A percentile compares a stretch with the other conserved stretches of the same genome.
phyloP scores from a whole-genome alignment of 208 protist species.

The Trypanosoma congolense region DNA sequence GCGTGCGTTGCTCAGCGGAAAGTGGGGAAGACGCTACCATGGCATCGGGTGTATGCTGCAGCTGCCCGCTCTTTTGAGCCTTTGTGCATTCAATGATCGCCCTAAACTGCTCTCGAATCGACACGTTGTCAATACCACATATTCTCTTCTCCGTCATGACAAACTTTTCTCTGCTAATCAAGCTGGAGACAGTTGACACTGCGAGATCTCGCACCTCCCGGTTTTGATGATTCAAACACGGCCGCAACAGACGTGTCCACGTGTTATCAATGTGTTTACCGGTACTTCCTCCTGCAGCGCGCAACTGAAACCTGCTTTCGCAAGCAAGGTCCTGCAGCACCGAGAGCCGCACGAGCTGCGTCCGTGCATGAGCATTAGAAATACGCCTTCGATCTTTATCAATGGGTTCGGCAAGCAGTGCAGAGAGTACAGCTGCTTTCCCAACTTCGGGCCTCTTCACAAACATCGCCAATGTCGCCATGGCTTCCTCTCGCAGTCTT shows the following conservation, averaged over 20 bases:
- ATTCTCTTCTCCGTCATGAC: conserved; percentile 42
- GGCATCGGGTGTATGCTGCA: not conserved
- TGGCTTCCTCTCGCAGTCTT: conserved; percentile 67
- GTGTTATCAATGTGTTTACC: conserved; percentile 20
- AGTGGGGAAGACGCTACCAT: not conserved
- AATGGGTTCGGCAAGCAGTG: conserved; percentile 57
- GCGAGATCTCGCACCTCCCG: conserved; percentile 77
- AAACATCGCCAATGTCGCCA: conserved; percentile 52
- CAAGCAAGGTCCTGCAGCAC: conserved; percentile 42
- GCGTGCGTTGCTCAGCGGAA: not conserved
- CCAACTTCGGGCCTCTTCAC: conserved; percentile 36
- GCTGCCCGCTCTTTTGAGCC: not conserved
- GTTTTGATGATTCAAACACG: conserved; percentile 70
- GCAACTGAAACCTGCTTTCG: conserved; percentile 3
- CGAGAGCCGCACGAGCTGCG: conserved; percentile 59
- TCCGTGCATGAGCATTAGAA: conserved; percentile 23
- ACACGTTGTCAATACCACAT: conserved; percentile 50
- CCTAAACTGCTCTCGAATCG: conserved; percentile 40
- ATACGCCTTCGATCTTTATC: conserved; percentile 69
- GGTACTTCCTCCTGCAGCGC: not conserved
- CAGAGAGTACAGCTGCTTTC: conserved; percentile 29
- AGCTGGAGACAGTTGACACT: conserved; percentile 26
- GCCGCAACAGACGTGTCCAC: conserved; percentile 61
- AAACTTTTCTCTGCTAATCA: conserved; percentile 31
- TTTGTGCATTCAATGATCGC: not conserved